A percentile compares a stretch with the other conserved stretches of the same genome.
Conservation (phyloP, 169 alveolate genomes). For the Cryptosporidium canis region DNA sequence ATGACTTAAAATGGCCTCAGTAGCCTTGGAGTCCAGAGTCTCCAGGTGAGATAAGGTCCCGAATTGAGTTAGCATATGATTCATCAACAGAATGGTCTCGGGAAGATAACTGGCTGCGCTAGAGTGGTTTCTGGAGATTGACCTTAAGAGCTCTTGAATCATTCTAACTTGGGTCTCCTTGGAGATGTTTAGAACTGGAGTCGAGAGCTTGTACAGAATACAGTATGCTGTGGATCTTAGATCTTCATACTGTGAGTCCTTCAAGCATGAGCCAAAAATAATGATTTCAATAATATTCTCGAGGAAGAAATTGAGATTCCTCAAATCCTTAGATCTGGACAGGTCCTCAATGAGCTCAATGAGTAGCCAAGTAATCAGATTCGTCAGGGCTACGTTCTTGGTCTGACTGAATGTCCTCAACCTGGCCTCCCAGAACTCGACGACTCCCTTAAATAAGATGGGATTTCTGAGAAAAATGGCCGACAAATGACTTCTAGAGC, state of each 20-base stretch:
- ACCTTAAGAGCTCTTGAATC: conserved; percentile 3
- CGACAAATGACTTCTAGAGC: conserved; percentile 31
- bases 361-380: conserved; percentile 59
- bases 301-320: background rate
- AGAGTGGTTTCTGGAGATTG: background rate
- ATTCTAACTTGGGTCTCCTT: conserved; percentile 20
- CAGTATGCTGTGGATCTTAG: conserved; percentile 70
- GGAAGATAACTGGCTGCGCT: background rate
- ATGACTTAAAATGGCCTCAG: background rate
- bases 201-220: conserved; percentile 36
- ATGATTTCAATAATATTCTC: conserved; percentile 24
- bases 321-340: conserved; percentile 19
- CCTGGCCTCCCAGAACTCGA: conserved; percentile 30
- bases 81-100: conserved; percentile 25
- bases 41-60: background rate
- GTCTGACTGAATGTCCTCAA: background rate
- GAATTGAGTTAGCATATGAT: conserved; percentile 9
- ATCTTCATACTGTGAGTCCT: conserved; percentile 40
- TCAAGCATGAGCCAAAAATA: conserved; percentile 41
- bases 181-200: conserved; percentile 18
- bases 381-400: conserved; percentile 17
- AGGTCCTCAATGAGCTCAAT: conserved; percentile 43
- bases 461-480: conserved; percentile 18
- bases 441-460: conserved; percentile 2
- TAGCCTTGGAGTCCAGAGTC: background rate